A percentile compares a stretch with the other conserved stretches of the same genome.
Evolutionary conservation across 2,329 filamentous ascomycete species (phyloP).

Genomic region (Pyricularia grisea): DNA sequence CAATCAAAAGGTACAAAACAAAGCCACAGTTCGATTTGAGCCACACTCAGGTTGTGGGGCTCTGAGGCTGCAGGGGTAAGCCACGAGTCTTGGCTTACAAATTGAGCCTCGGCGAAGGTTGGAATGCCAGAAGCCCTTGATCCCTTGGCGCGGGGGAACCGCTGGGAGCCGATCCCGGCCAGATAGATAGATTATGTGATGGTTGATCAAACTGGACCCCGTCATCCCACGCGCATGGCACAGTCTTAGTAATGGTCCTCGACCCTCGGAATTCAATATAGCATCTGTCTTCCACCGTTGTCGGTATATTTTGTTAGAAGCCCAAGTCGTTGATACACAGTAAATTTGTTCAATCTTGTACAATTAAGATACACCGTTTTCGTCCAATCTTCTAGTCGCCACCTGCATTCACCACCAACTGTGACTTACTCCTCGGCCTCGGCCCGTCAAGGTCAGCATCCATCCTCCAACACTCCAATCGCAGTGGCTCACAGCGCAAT

Average conservation of each 20-base stretch:
- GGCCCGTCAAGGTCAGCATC: neutral
- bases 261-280: neutral
- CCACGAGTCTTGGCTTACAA: neutral
- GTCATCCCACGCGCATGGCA: neutral
- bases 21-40: too few species aligned
- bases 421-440: neutral
- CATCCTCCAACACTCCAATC: neutral
- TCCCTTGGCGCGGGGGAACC: neutral
- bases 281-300: neutral
- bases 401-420: neutral
- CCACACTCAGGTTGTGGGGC: too few species aligned
- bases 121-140: neutral
- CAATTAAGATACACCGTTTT: neutral
- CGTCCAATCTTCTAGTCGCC: neutral
- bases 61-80: too few species aligned
- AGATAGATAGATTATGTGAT: neutral
- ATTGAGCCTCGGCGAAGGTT: neutral
- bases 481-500: neutral
- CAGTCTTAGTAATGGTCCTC: neutral
- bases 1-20: too few species aligned
- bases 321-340: neutral
- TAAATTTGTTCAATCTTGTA: neutral
- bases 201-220: neutral
- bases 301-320: neutral
- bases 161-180: neutral